Evolutionary conservation across 169 alveolate species (phyloP).

Genomic region (Plasmodium ovale): DNA sequence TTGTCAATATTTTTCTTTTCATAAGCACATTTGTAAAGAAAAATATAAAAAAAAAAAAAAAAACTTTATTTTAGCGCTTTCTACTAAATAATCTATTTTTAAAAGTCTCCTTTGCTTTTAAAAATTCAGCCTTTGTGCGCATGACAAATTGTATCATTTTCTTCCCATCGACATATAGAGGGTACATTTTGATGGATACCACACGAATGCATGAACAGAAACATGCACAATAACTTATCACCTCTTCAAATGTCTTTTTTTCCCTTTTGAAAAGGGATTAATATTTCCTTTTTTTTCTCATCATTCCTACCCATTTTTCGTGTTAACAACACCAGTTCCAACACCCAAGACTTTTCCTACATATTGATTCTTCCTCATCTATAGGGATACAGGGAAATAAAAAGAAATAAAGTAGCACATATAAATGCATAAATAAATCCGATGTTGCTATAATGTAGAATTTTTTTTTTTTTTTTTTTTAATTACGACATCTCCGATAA

Average conservation of each 20-base stretch:
- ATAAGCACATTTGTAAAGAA: background rate
- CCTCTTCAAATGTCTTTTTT: background rate
- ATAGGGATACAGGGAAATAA: background rate
- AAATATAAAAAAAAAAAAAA: conserved; percentile 32
- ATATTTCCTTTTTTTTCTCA: background rate
- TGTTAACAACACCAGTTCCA: conserved; percentile 64
- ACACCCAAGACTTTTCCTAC: conserved; percentile 65
- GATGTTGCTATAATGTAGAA: too few species aligned
- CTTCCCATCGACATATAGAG: background rate
- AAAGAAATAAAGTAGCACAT: background rate
- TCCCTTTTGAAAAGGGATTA: background rate
- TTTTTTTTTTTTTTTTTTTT: background rate
- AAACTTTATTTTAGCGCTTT: conserved; percentile 53
- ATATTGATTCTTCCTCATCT: conserved; percentile 62
- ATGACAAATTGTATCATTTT: background rate
- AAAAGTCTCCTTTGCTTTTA: conserved; percentile 55
- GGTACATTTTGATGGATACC: background rate
- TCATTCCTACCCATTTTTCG: conserved; percentile 61
- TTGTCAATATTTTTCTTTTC: conserved; percentile 4
- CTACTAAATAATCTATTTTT: conserved; percentile 52
- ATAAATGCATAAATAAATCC: background rate
- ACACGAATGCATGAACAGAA: background rate
- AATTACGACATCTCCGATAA: conserved; percentile 64
- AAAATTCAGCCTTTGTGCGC: conserved; percentile 75
- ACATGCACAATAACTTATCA: background rate